A percentile compares a stretch with the other conserved stretches of the same genome.
These are phyloP conservation scores for Lizanozyma gosingica DNA, from an alignment of 1,139 yeast genomes.

Conservation along the genomic window DNA sequence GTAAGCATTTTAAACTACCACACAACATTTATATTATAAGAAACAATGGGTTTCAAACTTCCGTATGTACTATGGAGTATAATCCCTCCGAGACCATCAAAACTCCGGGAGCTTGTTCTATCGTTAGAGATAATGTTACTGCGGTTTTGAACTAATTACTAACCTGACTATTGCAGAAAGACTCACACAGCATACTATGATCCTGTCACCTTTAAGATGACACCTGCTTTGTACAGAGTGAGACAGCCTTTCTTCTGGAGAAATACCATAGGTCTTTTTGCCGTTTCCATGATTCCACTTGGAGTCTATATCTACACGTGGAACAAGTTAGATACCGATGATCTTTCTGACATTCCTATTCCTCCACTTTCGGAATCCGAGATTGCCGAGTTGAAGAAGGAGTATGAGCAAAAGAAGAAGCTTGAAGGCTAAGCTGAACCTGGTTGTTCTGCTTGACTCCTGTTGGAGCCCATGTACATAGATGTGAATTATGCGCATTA, in stretches of 20 bases:
- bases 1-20: too few species aligned
- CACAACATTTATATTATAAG: too few species aligned
- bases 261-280: constrained; percentile 55
- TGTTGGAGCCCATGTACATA: too few species aligned
- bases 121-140: too few species aligned
- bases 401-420: constrained; percentile 45
- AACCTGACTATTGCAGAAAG: constrained; percentile 15
- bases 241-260: constrained; percentile 77
- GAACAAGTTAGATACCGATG: constrained; percentile 66
- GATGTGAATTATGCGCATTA: too few species aligned
- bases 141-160: too few species aligned
- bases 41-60: background rate
- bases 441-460: too few species aligned
- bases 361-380: constrained; percentile 85
- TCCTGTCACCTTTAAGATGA: constrained; percentile 75
- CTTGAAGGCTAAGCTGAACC: constrained; percentile 1
- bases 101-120: too few species aligned
- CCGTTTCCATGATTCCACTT: constrained; percentile 52
- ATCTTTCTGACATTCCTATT: constrained; percentile 82
- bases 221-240: constrained; percentile 88
- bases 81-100: too few species aligned
- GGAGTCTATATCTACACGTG: constrained; percentile 72
- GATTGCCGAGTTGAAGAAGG: constrained; percentile 59
- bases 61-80: too few species aligned
- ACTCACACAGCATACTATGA: constrained; percentile 51